Evolutionary conservation across 495 filamentous ascomycete species (phyloP), one percentile per base, ranked within the genome.

Genomic region (Penicillium manginii): DNA sequence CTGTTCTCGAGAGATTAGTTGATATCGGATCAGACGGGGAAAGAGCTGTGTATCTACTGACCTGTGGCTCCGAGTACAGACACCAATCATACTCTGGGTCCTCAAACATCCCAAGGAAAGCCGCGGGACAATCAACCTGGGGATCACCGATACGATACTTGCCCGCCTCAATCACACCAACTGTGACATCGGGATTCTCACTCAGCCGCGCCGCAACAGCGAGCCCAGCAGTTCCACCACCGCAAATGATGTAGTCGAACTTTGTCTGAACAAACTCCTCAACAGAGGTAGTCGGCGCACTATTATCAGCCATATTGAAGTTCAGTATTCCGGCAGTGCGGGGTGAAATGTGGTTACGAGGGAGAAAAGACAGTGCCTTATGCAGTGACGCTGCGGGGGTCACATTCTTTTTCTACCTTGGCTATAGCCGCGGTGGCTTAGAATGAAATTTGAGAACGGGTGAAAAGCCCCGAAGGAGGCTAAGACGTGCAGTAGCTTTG

Each of bases 31-130:
- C 17, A 12, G 19, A 17, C 12, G n/a, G n/a, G 17, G 14, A 19
- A 17, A 9, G n/a, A 43, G 18, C 14, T 42, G 17, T 5, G 2
- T 6, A 9, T 17, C 11, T 32, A 33, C 50, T 42, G 42, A 82
- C 78, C 71, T 87, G 83, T 4, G 83, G 83, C 9, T 72, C 66
- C 1, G 83, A 82, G 18, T 69, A 71, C 53, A 83, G 74, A 33
- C 79, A 79, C 85, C 84, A 88, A 58, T 85, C 84, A 61, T 82
- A 84, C 21, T 83, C 76, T 0, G 77, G 70, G 47, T 84, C 77
- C 35, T 76, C 78, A 51, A 79, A 76, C 32, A 77, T 68, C 8
- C 68, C 75, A 1, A 67, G 60, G 26, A 80, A 76, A 1, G 75
- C 65, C 10, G 75, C 81, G 0, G 83, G 84, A 0, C 70, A 73